A percentile compares a stretch with the other conserved stretches of the same genome.
These are phyloP conservation scores for Chenopodium album DNA, from an alignment of 148 eudicot genomes.

Conservation along the genomic window DNA sequence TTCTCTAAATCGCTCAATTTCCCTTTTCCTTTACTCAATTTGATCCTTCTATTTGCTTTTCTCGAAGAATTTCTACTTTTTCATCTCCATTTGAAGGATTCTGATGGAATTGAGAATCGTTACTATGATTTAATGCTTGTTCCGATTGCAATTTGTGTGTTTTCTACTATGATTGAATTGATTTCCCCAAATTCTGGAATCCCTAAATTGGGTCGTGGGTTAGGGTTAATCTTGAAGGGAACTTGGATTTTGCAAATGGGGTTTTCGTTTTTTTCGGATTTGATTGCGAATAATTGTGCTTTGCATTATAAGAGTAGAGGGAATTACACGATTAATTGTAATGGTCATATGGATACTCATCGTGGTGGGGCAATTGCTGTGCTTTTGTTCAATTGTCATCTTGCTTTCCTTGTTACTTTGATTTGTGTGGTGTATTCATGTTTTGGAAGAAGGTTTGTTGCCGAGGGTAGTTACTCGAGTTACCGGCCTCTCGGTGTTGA, in stretches of 20 bases:
- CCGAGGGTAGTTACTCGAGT: constrained; percentile 24
- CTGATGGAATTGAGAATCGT: constrained; percentile 60
- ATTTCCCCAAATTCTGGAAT: constrained; percentile 32
- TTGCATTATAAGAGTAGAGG: constrained; percentile 60
- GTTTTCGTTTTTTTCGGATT: constrained; percentile 54
- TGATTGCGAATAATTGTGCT: constrained; percentile 53
- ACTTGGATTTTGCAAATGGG: constrained; percentile 87
- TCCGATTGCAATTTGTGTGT: constrained; percentile 46
- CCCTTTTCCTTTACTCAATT: constrained; percentile 39
- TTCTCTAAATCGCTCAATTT: constrained; percentile 24
- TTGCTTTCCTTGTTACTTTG: constrained; percentile 58
- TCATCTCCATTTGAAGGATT: constrained; percentile 58
- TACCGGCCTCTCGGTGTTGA: constrained; percentile 60
- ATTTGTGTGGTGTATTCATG: constrained; percentile 43
- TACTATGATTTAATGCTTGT: constrained; percentile 62
- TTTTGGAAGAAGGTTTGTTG: constrained; percentile 36
- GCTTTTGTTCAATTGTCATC: constrained; percentile 68
- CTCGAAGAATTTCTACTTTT: constrained; percentile 60
- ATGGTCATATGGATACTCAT: constrained; percentile 64
- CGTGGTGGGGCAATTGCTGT: constrained; percentile 71
- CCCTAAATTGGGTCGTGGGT: constrained; percentile 56
- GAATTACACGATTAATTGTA: constrained; percentile 61
- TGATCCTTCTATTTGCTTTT: constrained; percentile 54
- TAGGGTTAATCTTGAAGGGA: constrained; percentile 71
- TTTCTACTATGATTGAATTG: constrained; percentile 52